These are phyloP conservation scores for Ambrosiella beaveri DNA, from an alignment of 2,329 filamentous ascomycete species.

Conservation along the genomic window DNA sequence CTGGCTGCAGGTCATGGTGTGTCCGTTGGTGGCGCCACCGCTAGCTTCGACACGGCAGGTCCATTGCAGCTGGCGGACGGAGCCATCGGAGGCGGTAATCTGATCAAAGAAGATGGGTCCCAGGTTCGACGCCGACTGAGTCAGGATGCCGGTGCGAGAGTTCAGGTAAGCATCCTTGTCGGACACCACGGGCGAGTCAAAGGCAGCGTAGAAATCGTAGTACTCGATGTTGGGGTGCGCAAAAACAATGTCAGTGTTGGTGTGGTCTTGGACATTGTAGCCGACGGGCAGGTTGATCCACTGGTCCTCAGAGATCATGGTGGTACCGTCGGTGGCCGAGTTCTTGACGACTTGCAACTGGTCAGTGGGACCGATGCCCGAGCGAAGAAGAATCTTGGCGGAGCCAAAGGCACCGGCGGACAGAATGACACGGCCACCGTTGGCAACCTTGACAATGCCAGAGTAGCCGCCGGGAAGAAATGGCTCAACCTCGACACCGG, in stretches of 20 bases:
- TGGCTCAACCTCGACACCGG: constrained; percentile 50
- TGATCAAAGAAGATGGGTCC: constrained; percentile 39
- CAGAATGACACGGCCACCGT: constrained; percentile 48
- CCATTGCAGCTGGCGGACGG: constrained; percentile 47
- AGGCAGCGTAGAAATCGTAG: constrained; percentile 51
- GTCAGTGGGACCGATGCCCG: constrained; percentile 47
- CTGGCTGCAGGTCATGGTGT: constrained; percentile 35
- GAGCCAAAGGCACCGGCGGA: constrained; percentile 54
- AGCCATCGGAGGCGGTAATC: constrained; percentile 38
- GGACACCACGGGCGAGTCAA: constrained; percentile 26
- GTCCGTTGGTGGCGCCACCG: constrained; percentile 21
- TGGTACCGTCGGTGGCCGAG: constrained; percentile 29
- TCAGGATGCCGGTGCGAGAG: constrained; percentile 39
- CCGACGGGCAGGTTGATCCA: constrained; percentile 45
- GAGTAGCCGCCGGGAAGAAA: constrained; percentile 32
- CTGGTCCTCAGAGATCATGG: constrained; percentile 30
- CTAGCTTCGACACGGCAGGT: constrained; percentile 46
- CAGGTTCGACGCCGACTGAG: constrained; percentile 49
- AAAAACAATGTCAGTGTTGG: constrained; percentile 32
- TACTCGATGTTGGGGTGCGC: constrained; percentile 29
- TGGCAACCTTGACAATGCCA: constrained; percentile 43
- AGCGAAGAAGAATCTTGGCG: constrained; percentile 49
- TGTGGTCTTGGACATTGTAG: constrained; percentile 40
- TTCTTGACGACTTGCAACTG: constrained; percentile 35
- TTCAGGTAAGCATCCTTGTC: constrained; percentile 27